These are phyloP conservation scores for Medicago arabica DNA, from an alignment of 306 rosid genomes.

Conservation along the genomic window DNA sequence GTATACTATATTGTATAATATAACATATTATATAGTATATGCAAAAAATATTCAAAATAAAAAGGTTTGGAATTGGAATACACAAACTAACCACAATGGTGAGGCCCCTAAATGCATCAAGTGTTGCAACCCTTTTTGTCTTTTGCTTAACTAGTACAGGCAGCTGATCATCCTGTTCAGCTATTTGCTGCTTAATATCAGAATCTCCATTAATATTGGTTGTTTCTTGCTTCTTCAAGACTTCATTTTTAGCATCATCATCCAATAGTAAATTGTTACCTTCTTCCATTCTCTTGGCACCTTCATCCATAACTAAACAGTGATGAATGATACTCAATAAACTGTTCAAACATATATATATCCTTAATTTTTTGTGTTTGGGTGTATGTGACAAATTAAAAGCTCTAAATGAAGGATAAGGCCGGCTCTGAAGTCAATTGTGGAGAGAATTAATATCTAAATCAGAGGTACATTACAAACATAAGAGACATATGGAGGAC, in stretches of 20 bases:
- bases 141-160: constrained; percentile 47
- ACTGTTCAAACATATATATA: neutral
- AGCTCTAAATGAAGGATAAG: constrained; percentile 36
- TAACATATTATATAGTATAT: too few species aligned
- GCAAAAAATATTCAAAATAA: neutral
- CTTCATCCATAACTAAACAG: constrained; percentile 50
- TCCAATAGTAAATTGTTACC: constrained; percentile 41
- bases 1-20: too few species aligned
- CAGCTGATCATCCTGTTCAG: constrained; percentile 12
- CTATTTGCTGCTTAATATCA: constrained; percentile 24
- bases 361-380: neutral
- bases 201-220: constrained; percentile 24
- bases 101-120: constrained; percentile 92
- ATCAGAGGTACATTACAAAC: constrained; percentile 2
- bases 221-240: constrained; percentile 17
- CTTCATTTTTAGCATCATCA: constrained; percentile 14
- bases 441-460: neutral
- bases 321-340: neutral
- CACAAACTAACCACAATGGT: constrained; percentile 68
- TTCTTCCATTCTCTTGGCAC: constrained; percentile 67
- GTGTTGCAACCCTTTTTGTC: constrained; percentile 79
- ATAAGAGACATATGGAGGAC: constrained; percentile 20
- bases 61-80: neutral
- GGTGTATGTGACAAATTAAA: constrained; percentile 10
- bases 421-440: constrained; percentile 58